These are phyloP conservation scores for Erodium moschatum DNA, from an alignment of 441 rosid species.

Conservation along the genomic window DNA sequence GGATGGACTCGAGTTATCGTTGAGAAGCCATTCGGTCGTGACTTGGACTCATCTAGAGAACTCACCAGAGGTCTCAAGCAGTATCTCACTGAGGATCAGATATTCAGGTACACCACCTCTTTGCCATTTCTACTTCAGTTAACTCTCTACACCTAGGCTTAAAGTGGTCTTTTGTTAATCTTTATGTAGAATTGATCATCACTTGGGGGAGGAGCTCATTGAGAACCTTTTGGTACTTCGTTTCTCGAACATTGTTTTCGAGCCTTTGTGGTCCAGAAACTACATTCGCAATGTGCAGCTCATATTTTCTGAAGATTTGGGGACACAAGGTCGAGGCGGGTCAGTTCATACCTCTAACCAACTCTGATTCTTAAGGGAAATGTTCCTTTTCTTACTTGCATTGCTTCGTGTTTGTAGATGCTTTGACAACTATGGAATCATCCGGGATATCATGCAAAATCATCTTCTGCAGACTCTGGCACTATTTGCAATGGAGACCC, in stretches of 20 bases:
- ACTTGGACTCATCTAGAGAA: conserved; percentile 63
- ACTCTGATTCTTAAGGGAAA: conserved; percentile 4
- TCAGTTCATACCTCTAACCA: conserved; percentile 26
- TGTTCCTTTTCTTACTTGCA: conserved; percentile 9
- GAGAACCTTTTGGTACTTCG: conserved; percentile 88
- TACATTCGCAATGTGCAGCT: conserved; percentile 82
- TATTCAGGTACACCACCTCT: conserved; percentile 51
- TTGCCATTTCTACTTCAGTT: conserved; percentile 5
- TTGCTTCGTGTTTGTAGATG: conserved; percentile 37
- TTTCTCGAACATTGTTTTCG: conserved; percentile 82
- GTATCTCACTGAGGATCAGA: conserved; percentile 74
- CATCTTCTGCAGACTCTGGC: conserved; percentile 88
- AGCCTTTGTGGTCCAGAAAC: conserved; percentile 84
- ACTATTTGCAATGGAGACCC: conserved; percentile 91
- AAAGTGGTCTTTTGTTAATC: background rate
- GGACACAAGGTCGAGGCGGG: conserved; percentile 91
- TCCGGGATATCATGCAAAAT: conserved; percentile 88
- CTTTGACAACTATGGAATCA: conserved; percentile 84
- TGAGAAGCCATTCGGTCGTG: conserved; percentile 92
- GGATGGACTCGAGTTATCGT: conserved; percentile 94
- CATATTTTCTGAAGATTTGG: conserved; percentile 88
- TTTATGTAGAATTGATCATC: conserved; percentile 67
- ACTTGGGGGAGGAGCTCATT: conserved; percentile 88
- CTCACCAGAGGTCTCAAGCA: conserved; percentile 66
- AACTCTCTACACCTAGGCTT: no score